Percentiles rank a stretch among this genome's conserved stretches.
These are phyloP conservation scores for Boletus rex-veris DNA, from an alignment of 768 basidiomycete genomes.

Conservation along the genomic window DNA sequence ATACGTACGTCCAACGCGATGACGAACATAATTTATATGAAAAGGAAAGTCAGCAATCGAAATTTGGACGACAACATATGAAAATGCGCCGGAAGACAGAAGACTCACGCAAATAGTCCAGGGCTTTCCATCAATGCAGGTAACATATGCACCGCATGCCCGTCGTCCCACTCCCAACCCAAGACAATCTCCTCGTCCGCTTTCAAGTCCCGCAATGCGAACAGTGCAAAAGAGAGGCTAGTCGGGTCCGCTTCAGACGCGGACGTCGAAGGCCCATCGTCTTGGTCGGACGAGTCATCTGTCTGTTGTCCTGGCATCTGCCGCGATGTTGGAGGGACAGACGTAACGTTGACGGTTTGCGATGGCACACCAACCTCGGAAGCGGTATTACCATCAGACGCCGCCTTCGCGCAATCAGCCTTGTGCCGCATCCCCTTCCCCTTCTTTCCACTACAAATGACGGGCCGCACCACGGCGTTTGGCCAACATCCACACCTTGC, in stretches of 20 bases:
- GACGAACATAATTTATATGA: no score
- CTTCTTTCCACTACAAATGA: slow-evolving; percentile 34
- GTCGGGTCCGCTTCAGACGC: slow-evolving; percentile 30
- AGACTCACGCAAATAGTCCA: slow-evolving; percentile 53
- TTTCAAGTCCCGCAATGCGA: slow-evolving; percentile 70
- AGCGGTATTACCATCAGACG: neutral
- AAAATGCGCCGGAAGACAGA: neutral
- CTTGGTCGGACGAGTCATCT: slow-evolving; percentile 19
- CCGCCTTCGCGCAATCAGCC: slow-evolving; percentile 13
- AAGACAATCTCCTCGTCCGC: slow-evolving; percentile 83
- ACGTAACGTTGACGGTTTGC: slow-evolving; percentile 9
- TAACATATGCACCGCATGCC: slow-evolving; percentile 74
- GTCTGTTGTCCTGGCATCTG: slow-evolving; percentile 9
- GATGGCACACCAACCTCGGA: neutral
- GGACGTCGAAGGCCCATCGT: slow-evolving; percentile 9
- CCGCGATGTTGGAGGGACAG: slow-evolving; percentile 6
- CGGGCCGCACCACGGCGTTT: slow-evolving; percentile 44
- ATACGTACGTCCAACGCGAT: neutral
- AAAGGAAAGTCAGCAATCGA: slow-evolving; percentile 9
- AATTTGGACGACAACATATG: neutral
- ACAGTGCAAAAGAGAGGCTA: slow-evolving; percentile 70
- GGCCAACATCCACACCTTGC: slow-evolving; percentile 53
- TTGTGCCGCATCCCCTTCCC: slow-evolving; percentile 17
- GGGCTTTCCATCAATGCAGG: slow-evolving; percentile 64
- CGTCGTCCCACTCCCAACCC: slow-evolving; percentile 98